Percentiles rank a stretch among this genome's conserved stretches.
phyloP scores from a whole-genome alignment of 805 yeast genomes.

The Candida lessepsii region DNA sequence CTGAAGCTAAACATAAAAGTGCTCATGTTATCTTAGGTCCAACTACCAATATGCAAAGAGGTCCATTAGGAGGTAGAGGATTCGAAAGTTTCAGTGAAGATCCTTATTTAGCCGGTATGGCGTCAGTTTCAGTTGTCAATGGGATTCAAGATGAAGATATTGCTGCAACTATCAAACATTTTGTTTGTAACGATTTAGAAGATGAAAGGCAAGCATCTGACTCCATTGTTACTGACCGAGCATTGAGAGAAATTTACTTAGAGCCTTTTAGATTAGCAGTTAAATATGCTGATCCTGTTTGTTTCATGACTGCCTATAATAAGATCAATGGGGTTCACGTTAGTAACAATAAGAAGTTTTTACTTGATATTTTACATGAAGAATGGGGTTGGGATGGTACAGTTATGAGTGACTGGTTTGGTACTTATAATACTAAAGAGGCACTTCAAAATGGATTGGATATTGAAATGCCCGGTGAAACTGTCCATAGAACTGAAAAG shows the following conservation, averaged over 20 bases:
- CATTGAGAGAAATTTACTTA: constrained; percentile 63
- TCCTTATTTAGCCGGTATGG: constrained; percentile 48
- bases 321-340: constrained; percentile 62
- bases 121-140: constrained; percentile 46
- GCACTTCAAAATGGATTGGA: constrained; percentile 56
- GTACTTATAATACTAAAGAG: constrained; percentile 48
- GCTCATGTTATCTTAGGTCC: constrained; percentile 42
- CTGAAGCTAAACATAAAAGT: constrained; percentile 53
- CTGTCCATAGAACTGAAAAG: constrained; percentile 42
- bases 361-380: constrained; percentile 46
- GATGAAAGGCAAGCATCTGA: constrained; percentile 51
- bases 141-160: constrained; percentile 56
- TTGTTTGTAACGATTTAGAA: constrained; percentile 61
- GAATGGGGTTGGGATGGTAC: constrained; percentile 62
- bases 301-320: constrained; percentile 64
- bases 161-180: constrained; percentile 62
- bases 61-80: constrained; percentile 64
- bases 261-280: constrained; percentile 63
- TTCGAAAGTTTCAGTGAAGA: constrained; percentile 65
- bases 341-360: constrained; percentile 41
- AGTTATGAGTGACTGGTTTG: constrained; percentile 65
- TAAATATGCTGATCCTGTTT: constrained; percentile 49
- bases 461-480: constrained; percentile 70
- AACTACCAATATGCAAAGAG: constrained; percentile 51
- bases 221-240: constrained; percentile 53